Evolutionary conservation across 1,284 basidiomycete genomes (phyloP).

Genomic region (Trametes versicolor): DNA sequence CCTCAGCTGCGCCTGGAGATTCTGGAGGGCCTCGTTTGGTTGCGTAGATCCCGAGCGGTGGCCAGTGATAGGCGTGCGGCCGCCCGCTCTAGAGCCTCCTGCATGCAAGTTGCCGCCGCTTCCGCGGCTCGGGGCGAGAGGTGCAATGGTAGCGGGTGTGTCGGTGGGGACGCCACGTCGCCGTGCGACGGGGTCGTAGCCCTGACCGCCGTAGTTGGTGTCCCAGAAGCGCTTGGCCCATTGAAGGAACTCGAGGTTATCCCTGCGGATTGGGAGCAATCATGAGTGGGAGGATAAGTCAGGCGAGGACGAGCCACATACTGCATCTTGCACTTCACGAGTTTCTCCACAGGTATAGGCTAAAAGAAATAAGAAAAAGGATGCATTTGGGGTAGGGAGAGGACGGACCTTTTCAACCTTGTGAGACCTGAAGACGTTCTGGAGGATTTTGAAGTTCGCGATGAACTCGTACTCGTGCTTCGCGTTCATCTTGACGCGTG

Average conservation of each 20-base stretch:
- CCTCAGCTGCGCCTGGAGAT: slow-evolving; percentile 80
- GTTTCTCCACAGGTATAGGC: slow-evolving; percentile 94
- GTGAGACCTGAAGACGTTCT: slow-evolving; percentile 88
- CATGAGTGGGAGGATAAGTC: slow-evolving; percentile 15
- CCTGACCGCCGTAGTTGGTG: slow-evolving; percentile 86
- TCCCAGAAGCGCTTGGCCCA: slow-evolving; percentile 99
- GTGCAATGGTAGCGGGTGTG: slow-evolving; percentile 81
- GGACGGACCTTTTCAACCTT: slow-evolving; percentile 90
- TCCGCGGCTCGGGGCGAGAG: slow-evolving; percentile 54
- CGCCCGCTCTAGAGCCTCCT: slow-evolving; percentile 59
- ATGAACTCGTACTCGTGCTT: slow-evolving; percentile 97
- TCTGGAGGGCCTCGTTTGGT: slow-evolving; percentile 68
- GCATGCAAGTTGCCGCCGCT: slow-evolving; percentile 48
- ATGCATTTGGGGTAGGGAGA: slow-evolving; percentile 16
- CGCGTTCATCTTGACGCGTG: slow-evolving; percentile 90
- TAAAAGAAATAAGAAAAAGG: slow-evolving; percentile 44
- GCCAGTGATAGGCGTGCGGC: slow-evolving; percentile 75
- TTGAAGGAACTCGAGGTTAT: slow-evolving; percentile 98
- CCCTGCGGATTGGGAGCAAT: slow-evolving; percentile 55
- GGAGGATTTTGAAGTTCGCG: slow-evolving; percentile 95
- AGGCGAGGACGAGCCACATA: slow-evolving; percentile 53
- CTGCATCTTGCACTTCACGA: slow-evolving; percentile 99
- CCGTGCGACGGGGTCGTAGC: slow-evolving; percentile 89
- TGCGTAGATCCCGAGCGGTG: slow-evolving; percentile 69
- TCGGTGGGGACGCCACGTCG: slow-evolving; percentile 81